Conservation (phyloP, 495 filamentous ascomycete species). For the Cairneyella variabilis region DNA sequence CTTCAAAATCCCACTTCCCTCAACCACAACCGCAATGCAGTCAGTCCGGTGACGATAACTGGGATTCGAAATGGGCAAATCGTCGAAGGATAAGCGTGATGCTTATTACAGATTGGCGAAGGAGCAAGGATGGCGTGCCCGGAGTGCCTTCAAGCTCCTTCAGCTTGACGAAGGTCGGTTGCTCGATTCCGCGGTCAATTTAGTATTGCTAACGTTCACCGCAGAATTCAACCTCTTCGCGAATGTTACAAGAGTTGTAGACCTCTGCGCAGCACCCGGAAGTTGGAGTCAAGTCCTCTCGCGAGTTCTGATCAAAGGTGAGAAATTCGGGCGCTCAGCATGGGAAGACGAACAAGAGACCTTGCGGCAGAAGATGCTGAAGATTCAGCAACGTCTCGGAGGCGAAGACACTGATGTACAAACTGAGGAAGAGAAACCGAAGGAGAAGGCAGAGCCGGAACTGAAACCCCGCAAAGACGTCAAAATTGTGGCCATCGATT, state of each 20-base stretch:
- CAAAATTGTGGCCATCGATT: slow-evolving; percentile 91
- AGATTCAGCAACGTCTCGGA: slow-evolving; percentile 36
- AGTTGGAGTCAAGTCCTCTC: slow-evolving; percentile 97
- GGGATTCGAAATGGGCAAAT: slow-evolving; percentile 76
- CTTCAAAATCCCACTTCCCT: background rate
- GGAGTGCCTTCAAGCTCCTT: slow-evolving; percentile 93
- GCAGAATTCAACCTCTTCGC: slow-evolving; percentile 88
- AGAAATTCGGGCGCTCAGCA: slow-evolving; percentile 77
- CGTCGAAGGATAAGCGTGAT: slow-evolving; percentile 97
- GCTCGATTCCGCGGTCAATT: background rate
- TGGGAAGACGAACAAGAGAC: slow-evolving; percentile 77
- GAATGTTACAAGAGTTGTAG: slow-evolving; percentile 84
- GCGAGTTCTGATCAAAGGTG: slow-evolving; percentile 84
- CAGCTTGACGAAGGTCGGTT: slow-evolving; percentile 76
- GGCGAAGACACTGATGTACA: slow-evolving; percentile 6
- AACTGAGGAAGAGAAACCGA: slow-evolving; percentile 15
- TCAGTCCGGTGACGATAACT: background rate
- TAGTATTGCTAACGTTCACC: slow-evolving; percentile 23
- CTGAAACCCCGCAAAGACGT: slow-evolving; percentile 65
- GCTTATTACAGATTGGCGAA: slow-evolving; percentile 97
- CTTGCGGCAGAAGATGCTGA: slow-evolving; percentile 51
- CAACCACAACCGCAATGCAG: background rate
- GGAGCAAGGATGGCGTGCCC: slow-evolving; percentile 96
- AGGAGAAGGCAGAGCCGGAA: slow-evolving; percentile 13
- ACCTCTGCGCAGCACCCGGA: slow-evolving; percentile 92